phyloP scores from a whole-genome alignment of 208 protist species.

The Leishmania guyanensis region DNA sequence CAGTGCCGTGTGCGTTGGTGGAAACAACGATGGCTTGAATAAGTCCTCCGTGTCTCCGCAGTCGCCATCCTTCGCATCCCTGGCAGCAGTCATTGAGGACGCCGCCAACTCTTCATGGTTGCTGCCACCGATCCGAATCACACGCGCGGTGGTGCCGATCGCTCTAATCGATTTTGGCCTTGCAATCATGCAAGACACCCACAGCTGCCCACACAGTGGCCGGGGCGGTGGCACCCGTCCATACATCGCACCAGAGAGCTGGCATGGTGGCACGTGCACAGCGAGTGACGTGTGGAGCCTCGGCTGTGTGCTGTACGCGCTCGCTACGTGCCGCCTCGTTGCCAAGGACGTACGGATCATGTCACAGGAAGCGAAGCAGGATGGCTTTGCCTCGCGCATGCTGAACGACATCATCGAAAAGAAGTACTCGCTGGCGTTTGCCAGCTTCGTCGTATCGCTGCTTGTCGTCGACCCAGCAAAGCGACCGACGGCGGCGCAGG shows the following conservation, averaged over 20 bases:
- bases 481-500: constrained; percentile 69
- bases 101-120: neutral
- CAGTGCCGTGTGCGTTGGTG: neutral
- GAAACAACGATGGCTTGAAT: neutral
- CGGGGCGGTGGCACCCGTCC: constrained; percentile 74
- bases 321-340: constrained; percentile 71
- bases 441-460: constrained; percentile 78
- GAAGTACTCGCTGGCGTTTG: constrained; percentile 73
- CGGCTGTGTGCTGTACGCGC: constrained; percentile 86
- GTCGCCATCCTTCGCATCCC: constrained; percentile 2
- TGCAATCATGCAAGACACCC: constrained; percentile 54
- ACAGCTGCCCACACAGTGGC: constrained; percentile 12
- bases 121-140: constrained; percentile 35
- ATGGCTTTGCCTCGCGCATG: constrained; percentile 71
- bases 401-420: constrained; percentile 63
- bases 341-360: constrained; percentile 67
- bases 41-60: constrained; percentile 1
- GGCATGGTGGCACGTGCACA: constrained; percentile 56
- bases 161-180: constrained; percentile 89
- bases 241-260: constrained; percentile 87
- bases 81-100: neutral
- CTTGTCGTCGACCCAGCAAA: constrained; percentile 66
- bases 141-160: constrained; percentile 60
- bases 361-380: constrained; percentile 64
- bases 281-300: constrained; percentile 86